Percentiles rank a stretch among this genome's conserved stretches.
Conservation (phyloP, 352 stramenopile species). For the Saprolegnia diclina region DNA sequence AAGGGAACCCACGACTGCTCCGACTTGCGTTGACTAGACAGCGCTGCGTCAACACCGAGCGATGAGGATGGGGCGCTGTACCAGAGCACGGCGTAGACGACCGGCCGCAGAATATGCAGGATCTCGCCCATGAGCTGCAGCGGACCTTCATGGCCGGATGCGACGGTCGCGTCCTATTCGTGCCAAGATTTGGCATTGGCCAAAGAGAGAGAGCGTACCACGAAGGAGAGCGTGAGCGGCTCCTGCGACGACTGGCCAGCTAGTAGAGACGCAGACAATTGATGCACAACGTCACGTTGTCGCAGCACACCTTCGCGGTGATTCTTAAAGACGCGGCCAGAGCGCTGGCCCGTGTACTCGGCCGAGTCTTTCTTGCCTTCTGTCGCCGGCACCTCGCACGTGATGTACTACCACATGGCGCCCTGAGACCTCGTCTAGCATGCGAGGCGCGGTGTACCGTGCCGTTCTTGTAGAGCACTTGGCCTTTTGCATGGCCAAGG, state of each 20-base stretch:
- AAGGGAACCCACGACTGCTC: conserved; percentile 26
- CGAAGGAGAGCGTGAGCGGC: conserved; percentile 12
- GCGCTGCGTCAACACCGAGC: neutral
- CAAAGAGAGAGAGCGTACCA: neutral
- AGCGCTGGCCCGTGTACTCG: conserved; percentile 24
- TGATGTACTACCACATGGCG: conserved; percentile 16
- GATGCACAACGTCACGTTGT: neutral
- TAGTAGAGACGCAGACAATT: neutral
- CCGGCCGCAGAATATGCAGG: conserved; percentile 67
- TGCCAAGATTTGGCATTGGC: neutral
- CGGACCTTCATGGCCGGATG: conserved; percentile 24
- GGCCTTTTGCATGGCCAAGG: conserved; percentile 37
- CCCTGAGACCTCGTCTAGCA: neutral
- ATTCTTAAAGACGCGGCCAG: conserved; percentile 11
- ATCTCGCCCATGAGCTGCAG: conserved; percentile 58
- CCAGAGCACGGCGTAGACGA: conserved; percentile 59
- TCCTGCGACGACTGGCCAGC: conserved; percentile 1
- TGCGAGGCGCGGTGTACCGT: neutral
- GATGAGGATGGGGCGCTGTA: neutral
- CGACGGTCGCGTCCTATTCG: conserved; percentile 12
- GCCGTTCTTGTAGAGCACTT: conserved; percentile 26
- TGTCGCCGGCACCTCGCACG: conserved; percentile 13
- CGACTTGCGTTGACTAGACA: conserved; percentile 22
- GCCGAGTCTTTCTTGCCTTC: neutral
- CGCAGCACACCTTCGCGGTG: neutral